A percentile compares a stretch with the other conserved stretches of the same genome.
phyloP scores from a whole-genome alignment of 345 rosid genomes.

The Rhizophora apiculata region DNA sequence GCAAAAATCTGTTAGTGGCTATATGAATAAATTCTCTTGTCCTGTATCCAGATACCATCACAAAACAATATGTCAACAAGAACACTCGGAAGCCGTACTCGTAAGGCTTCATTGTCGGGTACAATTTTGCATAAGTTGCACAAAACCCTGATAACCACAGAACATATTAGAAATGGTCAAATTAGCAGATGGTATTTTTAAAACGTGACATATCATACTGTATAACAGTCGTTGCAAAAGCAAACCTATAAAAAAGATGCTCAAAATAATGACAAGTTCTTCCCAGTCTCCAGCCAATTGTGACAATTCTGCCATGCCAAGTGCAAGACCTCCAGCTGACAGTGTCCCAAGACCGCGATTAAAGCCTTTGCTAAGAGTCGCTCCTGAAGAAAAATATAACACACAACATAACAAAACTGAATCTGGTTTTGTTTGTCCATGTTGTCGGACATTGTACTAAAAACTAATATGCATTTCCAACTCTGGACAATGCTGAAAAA shows the following conservation, averaged over 20 bases:
- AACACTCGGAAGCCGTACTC: constrained; percentile 92
- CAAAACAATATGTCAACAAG: constrained; percentile 74
- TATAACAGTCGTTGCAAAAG: constrained; percentile 1
- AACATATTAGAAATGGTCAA: constrained; percentile 15
- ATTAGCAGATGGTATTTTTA: constrained; percentile 2
- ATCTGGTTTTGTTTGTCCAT: background rate
- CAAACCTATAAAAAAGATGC: constrained; percentile 71
- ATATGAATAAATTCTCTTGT: constrained; percentile 71
- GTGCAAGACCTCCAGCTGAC: constrained; percentile 92
- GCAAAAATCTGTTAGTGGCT: constrained; percentile 68
- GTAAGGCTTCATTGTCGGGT: constrained; percentile 84
- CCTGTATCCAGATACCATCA: constrained; percentile 81
- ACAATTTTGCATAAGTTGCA: constrained; percentile 66
- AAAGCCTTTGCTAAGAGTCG: constrained; percentile 91
- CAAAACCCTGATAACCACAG: constrained; percentile 55
- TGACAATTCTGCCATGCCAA: constrained; percentile 77
- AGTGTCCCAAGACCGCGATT: constrained; percentile 86
- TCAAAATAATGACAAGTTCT: constrained; percentile 57
- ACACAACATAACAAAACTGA: background rate
- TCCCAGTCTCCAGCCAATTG: constrained; percentile 65
- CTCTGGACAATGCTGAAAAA: no score
- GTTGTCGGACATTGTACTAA: no score
- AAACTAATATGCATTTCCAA: no score
- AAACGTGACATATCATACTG: background rate
- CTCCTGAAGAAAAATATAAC: constrained; percentile 42